Percentiles rank a stretch among this genome's conserved stretches.
Evolutionary conservation across 169 alveolate species (phyloP).

Genomic region (Plasmodium cynomolgi): DNA sequence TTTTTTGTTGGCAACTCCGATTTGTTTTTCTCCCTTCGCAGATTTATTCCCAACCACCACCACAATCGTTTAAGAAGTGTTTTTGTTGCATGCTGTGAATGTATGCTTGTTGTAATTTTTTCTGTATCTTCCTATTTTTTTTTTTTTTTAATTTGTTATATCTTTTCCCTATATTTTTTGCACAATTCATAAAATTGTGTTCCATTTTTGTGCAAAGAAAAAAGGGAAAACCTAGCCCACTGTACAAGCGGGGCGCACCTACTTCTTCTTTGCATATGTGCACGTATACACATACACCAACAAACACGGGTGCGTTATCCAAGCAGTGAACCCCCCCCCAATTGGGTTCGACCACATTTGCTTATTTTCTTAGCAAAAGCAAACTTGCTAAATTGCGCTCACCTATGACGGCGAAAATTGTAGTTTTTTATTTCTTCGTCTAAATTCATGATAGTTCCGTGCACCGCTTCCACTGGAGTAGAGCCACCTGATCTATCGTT

Average conservation of each 20-base stretch:
- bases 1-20: background rate
- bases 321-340: background rate
- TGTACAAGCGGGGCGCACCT: background rate
- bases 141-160: background rate
- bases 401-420: background rate
- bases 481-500: slow-evolving; percentile 38
- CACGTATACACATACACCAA: background rate
- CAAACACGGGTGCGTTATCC: background rate
- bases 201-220: background rate
- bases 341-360: background rate
- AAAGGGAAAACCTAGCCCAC: background rate
- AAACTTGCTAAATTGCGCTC: background rate
- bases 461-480: slow-evolving; percentile 27
- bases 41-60: background rate
- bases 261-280: background rate
- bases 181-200: background rate
- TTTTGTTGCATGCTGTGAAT: background rate
- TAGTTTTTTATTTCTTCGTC: slow-evolving; percentile 64
- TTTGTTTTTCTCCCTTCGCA: background rate
- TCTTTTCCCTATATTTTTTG: background rate
- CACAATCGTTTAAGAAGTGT: background rate
- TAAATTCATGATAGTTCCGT: slow-evolving; percentile 66
- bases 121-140: background rate
- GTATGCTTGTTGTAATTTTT: background rate
- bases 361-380: background rate